phyloP scores from a whole-genome alignment of 2,329 filamentous ascomycete genomes.

The Sporothrix mexicana region DNA sequence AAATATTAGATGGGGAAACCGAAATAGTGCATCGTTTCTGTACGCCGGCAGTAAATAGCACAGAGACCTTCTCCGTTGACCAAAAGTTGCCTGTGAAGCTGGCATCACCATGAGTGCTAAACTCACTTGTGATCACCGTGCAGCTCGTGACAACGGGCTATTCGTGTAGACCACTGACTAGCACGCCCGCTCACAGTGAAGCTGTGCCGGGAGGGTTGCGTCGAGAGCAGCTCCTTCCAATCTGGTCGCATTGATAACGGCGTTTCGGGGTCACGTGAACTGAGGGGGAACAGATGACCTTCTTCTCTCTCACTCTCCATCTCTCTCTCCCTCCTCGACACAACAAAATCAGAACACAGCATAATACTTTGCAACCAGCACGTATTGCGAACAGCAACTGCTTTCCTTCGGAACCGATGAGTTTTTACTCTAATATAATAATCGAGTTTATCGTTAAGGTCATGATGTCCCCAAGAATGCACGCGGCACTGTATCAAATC shows the following conservation, averaged over 20 bases:
- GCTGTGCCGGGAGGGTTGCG: background rate
- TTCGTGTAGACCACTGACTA: too few species aligned
- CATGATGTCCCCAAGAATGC: background rate
- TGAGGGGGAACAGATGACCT: constrained; percentile 11
- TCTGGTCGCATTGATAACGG: background rate
- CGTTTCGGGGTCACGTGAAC: constrained; percentile 1
- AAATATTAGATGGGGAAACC: too few species aligned
- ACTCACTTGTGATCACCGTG: too few species aligned
- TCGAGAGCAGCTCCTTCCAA: background rate
- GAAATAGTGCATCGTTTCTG: too few species aligned
- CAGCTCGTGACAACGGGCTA: background rate
- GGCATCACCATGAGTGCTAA: too few species aligned
- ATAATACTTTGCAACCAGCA: background rate
- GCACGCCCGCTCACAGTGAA: too few species aligned
- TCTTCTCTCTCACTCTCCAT: background rate
- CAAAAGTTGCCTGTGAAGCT: too few species aligned
- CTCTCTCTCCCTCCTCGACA: too few species aligned
- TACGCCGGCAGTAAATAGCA: too few species aligned
- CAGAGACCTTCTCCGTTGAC: too few species aligned
- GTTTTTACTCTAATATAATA: background rate
- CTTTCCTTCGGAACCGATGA: too few species aligned
- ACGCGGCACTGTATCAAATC: background rate
- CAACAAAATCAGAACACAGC: too few species aligned
- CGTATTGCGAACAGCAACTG: background rate
- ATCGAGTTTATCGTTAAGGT: constrained; percentile 20